Conservation (phyloP, 1,284 basidiomycete species). For the Sutorius eximius region DNA sequence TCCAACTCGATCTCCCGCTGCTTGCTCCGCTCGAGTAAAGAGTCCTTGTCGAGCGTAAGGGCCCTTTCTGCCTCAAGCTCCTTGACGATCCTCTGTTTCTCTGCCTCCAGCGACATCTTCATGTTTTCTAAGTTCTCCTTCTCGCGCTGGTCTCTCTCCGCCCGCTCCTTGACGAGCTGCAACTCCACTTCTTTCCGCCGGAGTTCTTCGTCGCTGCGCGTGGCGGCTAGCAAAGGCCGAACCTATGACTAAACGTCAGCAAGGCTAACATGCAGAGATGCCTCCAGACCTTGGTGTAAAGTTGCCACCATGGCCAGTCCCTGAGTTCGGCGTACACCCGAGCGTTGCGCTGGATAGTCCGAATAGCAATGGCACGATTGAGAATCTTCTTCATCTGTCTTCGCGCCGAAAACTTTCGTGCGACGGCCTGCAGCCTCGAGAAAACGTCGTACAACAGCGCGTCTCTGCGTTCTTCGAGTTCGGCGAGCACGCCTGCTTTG, state of each 20-base stretch:
- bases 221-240: conserved; percentile 89
- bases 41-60: conserved; percentile 82
- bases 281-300: conserved; percentile 80
- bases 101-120: conserved; percentile 76
- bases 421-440: conserved; percentile 83
- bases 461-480: conserved; percentile 93
- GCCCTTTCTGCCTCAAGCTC: conserved; percentile 82
- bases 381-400: conserved; percentile 95
- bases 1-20: conserved; percentile 81
- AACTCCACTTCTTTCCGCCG: conserved; percentile 88
- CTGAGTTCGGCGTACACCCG: conserved; percentile 85
- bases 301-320: conserved; percentile 99
- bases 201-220: conserved; percentile 90
- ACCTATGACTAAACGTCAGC: conserved; percentile 48
- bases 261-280: not conserved
- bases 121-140: conserved; percentile 76
- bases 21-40: conserved; percentile 83
- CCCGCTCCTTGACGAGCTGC: conserved; percentile 77
- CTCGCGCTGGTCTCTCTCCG: conserved; percentile 83
- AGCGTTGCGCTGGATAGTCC: conserved; percentile 94
- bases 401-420: conserved; percentile 83
- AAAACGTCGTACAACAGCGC: conserved; percentile 87
- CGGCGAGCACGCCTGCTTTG: conserved; percentile 98
- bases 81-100: conserved; percentile 81
- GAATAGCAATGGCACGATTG: conserved; percentile 88